phyloP scores from a whole-genome alignment of 208 protist species.

The Leishmania aethiopica region DNA sequence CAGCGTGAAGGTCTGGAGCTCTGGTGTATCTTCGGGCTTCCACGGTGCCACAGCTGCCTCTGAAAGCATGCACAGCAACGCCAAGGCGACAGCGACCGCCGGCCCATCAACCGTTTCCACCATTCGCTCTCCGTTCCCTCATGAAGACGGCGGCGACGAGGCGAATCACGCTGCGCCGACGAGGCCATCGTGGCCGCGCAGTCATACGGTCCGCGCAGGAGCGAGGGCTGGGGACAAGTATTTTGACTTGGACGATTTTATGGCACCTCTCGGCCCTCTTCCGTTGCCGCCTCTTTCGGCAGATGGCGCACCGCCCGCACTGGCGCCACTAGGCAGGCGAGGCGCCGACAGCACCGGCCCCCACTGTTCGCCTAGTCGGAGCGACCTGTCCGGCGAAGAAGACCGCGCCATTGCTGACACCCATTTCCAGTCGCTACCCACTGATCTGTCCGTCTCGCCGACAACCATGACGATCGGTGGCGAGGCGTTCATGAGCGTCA shows the following conservation, averaged over 20 bases:
- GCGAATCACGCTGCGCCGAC: neutral
- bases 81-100: neutral
- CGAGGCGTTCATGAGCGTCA: conserved; percentile 11
- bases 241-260: conserved; percentile 6
- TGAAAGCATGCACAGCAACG: neutral
- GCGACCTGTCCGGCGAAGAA: conserved; percentile 15
- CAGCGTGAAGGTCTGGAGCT: too few species aligned
- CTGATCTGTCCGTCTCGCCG: conserved; percentile 3
- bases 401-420: neutral
- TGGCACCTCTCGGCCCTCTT: neutral
- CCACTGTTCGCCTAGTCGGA: neutral
- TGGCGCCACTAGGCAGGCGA: neutral
- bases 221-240: conserved; percentile 19
- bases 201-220: neutral
- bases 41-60: too few species aligned
- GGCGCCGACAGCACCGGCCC: neutral
- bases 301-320: neutral
- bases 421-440: conserved; percentile 5
- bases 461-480: conserved; percentile 8
- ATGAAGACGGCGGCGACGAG: too few species aligned
- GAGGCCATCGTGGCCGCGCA: neutral
- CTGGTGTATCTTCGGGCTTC: neutral
- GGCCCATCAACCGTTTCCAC: neutral
- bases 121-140: neutral
- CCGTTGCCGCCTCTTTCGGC: neutral